phyloP scores from a whole-genome alignment of 2,329 filamentous ascomycete species.

The Dryadomyces quercus-mongolicae region DNA sequence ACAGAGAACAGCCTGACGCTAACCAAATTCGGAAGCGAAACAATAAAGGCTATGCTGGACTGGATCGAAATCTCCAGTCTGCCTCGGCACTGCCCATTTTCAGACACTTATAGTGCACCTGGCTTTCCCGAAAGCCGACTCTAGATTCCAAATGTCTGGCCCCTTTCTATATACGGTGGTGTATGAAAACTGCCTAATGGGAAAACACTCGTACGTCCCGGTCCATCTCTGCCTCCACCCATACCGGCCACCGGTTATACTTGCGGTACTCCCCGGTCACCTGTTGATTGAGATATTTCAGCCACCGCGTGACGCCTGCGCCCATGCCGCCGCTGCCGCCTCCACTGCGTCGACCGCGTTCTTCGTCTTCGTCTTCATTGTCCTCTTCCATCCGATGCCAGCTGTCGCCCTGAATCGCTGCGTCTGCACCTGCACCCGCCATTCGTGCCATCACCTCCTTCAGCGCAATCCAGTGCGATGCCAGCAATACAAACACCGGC shows the following conservation, averaged over 20 bases:
- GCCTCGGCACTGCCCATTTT: background rate
- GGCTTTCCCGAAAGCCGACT: no score
- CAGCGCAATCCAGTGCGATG: conserved; percentile 41
- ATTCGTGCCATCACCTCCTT: conserved; percentile 42
- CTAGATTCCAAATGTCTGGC: no score
- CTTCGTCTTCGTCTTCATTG: background rate
- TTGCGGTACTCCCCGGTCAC: conserved; percentile 29
- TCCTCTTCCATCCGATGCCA: background rate
- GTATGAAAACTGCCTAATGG: background rate
- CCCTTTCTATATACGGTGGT: no score
- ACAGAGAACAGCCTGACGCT: no score
- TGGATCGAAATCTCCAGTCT: no score
- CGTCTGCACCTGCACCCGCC: background rate
- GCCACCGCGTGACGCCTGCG: conserved; percentile 35
- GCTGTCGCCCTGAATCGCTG: conserved; percentile 13
- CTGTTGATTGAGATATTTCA: conserved; percentile 35
- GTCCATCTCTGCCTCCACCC: conserved; percentile 40
- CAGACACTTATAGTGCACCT: no score
- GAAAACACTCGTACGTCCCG: conserved; percentile 34
- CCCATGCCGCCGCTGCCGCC: conserved; percentile 18
- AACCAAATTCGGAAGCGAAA: no score
- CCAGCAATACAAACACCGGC: conserved; percentile 34
- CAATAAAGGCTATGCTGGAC: no score
- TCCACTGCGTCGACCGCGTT: background rate
- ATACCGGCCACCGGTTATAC: conserved; percentile 41